Evolutionary conservation across 768 basidiomycete genomes (phyloP), one percentile per base, ranked within the genome.

Genomic region (Trametes cinnabarina): DNA sequence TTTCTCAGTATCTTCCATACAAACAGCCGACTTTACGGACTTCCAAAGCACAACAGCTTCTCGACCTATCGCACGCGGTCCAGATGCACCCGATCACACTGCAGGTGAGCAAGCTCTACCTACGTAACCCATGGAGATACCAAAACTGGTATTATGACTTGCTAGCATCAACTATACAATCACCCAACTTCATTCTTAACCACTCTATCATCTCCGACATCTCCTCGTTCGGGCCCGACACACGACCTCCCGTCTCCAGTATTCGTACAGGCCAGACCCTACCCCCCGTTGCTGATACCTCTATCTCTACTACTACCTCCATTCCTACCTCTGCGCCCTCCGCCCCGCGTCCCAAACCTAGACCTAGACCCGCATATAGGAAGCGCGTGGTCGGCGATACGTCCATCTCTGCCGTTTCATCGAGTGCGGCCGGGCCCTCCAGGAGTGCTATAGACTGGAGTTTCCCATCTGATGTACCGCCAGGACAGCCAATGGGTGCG

Each of bases 311-410:
- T 7, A 14, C 35, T 20, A 48, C 39, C 22, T 54, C 51, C 10
- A 62, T 49, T 14, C 51, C 61, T 3, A 55, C 41, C 17, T 55
- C 49, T 25, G 41, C 61, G 0, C 32, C 52, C 17, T 22, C 44
- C 15, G 34, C 40, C 10, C 50, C 43, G 15, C 44, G 47, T 4
- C 50, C 37, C 6, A 56, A 53, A 20, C 63, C 63, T 20, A 49
- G 55, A 11, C 62, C 62, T 1, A 32, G 63, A 17, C 63, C 63
- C 23, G 53, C 47, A 40, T 57, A 50, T 6, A 65, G 60, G 50
- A 37, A 40, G 30, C 48, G 34, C 20, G 44, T 26, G 8, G 20
- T 25, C 3, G 37, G 6, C 5, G 28, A 26, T 20, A 37, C 53
- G 11, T 55, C 49, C 30, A 14, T 47, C 37, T 23, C 42, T 0